Percentiles rank a stretch among this genome's conserved stretches.
Conservation (phyloP, 2,329 filamentous ascomycete species). For the Dothistroma septosporum region DNA sequence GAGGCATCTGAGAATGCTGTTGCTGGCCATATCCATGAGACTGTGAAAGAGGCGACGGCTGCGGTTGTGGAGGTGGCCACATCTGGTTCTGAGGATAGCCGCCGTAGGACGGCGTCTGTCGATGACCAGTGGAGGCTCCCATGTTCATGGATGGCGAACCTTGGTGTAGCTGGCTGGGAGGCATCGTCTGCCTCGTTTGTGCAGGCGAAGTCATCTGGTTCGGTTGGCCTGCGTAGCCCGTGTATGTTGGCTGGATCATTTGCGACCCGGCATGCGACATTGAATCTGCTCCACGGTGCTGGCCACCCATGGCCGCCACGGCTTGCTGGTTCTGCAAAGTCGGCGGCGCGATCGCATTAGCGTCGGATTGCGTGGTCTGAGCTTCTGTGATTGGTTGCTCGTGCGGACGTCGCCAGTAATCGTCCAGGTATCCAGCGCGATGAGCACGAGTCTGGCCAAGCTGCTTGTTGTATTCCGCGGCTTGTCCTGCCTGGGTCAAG, state of each 20-base stretch:
- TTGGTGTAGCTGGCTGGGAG: constrained; percentile 56
- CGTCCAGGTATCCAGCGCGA: constrained; percentile 74
- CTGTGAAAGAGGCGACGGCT: constrained; percentile 46
- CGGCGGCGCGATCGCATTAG: constrained; percentile 42
- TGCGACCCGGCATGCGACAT: constrained; percentile 50
- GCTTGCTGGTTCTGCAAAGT: constrained; percentile 46
- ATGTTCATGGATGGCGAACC: constrained; percentile 57
- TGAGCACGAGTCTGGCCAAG: constrained; percentile 75
- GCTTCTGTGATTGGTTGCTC: constrained; percentile 58
- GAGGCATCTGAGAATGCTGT: constrained; percentile 49
- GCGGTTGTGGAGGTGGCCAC: constrained; percentile 47
- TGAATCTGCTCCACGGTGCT: constrained; percentile 52
- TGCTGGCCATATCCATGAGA: constrained; percentile 45
- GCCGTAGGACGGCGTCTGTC: constrained; percentile 44
- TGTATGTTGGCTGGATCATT: constrained; percentile 63
- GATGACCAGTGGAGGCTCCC: constrained; percentile 35
- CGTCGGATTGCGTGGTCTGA: constrained; percentile 35
- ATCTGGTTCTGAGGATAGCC: constrained; percentile 45
- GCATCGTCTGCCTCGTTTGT: constrained; percentile 60
- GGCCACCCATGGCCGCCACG: constrained; percentile 48
- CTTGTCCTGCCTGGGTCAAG: constrained; percentile 78
- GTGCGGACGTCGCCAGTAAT: constrained; percentile 77
- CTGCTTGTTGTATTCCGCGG: constrained; percentile 84
- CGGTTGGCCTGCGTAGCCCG: constrained; percentile 66
- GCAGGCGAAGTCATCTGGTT: constrained; percentile 71